Evolutionary conservation across 768 basidiomycete genomes (phyloP).

Genomic region (Boletales sp.): DNA sequence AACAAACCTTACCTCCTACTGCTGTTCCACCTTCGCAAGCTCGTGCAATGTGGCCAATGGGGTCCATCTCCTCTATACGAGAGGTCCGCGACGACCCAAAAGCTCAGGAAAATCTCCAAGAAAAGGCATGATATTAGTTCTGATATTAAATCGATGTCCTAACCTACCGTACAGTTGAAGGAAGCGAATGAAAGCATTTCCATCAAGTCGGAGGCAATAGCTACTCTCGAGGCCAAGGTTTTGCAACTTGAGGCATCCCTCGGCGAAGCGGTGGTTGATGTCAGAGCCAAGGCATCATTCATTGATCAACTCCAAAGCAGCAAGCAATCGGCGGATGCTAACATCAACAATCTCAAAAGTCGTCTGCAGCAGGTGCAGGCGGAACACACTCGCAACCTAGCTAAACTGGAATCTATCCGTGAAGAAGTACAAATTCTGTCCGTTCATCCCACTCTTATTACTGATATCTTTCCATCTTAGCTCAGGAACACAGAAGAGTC

Average conservation of each 20-base stretch:
- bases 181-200: conserved; percentile 52
- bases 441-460: background rate
- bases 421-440: conserved; percentile 45
- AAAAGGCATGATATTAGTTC: conserved; percentile 42
- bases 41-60: conserved; percentile 44
- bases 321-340: conserved; percentile 46
- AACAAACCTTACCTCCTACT: conserved; percentile 36
- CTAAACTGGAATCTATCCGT: conserved; percentile 39
- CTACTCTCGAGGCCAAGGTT: conserved; percentile 52
- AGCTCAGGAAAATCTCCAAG: conserved; percentile 53
- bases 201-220: conserved; percentile 47
- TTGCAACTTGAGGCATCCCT: conserved; percentile 48
- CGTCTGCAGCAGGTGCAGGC: conserved; percentile 37
- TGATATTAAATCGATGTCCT: conserved; percentile 1
- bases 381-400: conserved; percentile 22
- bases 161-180: conserved; percentile 44
- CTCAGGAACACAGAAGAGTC: conserved; percentile 46
- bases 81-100: conserved; percentile 66
- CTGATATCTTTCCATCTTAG: conserved; percentile 33
- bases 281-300: conserved; percentile 41
- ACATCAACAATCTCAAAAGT: conserved; percentile 43
- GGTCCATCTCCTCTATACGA: conserved; percentile 71
- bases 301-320: conserved; percentile 47
- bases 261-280: conserved; percentile 42
- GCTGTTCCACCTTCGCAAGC: conserved; percentile 28